phyloP scores from a whole-genome alignment of 2,329 filamentous ascomycete genomes.

The Colletotrichum acutatum region DNA sequence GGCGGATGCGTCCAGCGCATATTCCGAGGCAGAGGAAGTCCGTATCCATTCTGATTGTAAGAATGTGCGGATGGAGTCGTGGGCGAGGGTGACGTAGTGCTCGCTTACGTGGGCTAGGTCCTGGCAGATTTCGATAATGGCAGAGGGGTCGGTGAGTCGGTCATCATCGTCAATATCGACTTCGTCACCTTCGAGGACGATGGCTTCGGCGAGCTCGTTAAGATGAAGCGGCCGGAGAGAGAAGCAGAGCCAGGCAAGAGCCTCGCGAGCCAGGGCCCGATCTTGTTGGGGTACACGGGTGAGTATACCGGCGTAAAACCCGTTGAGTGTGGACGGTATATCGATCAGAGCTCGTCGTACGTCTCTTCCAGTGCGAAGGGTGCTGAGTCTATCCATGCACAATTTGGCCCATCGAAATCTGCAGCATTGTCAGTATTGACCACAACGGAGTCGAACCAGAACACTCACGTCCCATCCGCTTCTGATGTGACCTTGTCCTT shows the following conservation, averaged over 20 bases:
- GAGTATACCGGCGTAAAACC: constrained; percentile 40
- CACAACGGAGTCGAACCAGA: not conserved
- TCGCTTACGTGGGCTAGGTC: constrained; percentile 34
- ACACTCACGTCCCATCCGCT: constrained; percentile 40
- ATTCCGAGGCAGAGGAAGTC: constrained; percentile 36
- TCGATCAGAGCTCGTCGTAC: constrained; percentile 36
- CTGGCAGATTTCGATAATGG: constrained; percentile 38
- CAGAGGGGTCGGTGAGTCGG: constrained; percentile 36
- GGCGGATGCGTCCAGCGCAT: constrained; percentile 31
- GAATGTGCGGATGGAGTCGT: constrained; percentile 40
- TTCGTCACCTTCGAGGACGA: constrained; percentile 41
- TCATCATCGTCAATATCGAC: constrained; percentile 39
- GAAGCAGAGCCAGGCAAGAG: constrained; percentile 42
- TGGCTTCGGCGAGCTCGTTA: constrained; percentile 41
- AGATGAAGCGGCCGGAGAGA: constrained; percentile 40
- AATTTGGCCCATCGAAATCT: constrained; percentile 45
- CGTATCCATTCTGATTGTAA: constrained; percentile 38
- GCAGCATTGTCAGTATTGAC: not conserved
- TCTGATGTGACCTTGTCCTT: constrained; percentile 36
- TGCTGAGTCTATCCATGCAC: constrained; percentile 41
- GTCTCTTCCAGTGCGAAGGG: constrained; percentile 39
- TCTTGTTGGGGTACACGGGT: constrained; percentile 39
- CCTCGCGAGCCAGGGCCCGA: constrained; percentile 39
- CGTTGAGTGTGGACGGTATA: constrained; percentile 40
- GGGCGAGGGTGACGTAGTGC: constrained; percentile 37